phyloP scores from a whole-genome alignment of 2,329 filamentous ascomycete genomes.

The Fusarium staphyleae region DNA sequence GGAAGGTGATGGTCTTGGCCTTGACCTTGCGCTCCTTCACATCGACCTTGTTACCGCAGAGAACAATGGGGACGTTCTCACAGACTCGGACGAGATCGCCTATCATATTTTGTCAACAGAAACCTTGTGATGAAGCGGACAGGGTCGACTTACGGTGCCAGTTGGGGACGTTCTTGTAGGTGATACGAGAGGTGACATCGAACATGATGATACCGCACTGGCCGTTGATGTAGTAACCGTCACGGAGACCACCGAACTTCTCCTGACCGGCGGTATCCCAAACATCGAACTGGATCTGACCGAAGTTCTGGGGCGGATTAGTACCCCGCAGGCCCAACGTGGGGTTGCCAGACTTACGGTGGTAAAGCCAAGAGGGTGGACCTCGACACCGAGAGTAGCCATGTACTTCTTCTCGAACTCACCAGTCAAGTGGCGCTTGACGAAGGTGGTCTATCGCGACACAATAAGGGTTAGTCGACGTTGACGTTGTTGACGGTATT shows the following conservation, averaged over 20 bases:
- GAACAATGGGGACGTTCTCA: constrained; percentile 98
- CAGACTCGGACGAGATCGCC: constrained; percentile 98
- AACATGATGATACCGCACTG: constrained; percentile 99
- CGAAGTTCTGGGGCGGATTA: constrained; percentile 75
- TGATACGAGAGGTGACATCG: constrained; percentile 98
- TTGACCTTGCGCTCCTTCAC: constrained; percentile 99
- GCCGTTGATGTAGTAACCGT: constrained; percentile 99
- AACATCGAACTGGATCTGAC: constrained; percentile 97
- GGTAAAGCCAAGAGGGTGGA: constrained; percentile 96
- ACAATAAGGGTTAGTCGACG: constrained; percentile 30
- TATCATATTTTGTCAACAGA: constrained; percentile 48
- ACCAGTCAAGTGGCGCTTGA: constrained; percentile 99
- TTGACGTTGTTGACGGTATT: constrained; percentile 9
- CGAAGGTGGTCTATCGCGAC: constrained; percentile 88
- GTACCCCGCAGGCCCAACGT: constrained; percentile 34
- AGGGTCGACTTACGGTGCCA: constrained; percentile 86
- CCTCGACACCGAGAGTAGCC: constrained; percentile 98
- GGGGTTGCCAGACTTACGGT: constrained; percentile 73
- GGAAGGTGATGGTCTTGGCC: constrained; percentile 99
- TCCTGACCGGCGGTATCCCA: constrained; percentile 99
- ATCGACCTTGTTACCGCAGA: constrained; percentile 99
- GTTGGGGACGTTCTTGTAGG: constrained; percentile 99
- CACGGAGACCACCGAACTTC: constrained; percentile 99
- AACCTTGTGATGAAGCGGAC: neutral
- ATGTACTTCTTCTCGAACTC: constrained; percentile 99